Evolutionary conservation across 1,284 basidiomycete genomes (phyloP).

Genomic region (Ceratobasidium sp.): DNA sequence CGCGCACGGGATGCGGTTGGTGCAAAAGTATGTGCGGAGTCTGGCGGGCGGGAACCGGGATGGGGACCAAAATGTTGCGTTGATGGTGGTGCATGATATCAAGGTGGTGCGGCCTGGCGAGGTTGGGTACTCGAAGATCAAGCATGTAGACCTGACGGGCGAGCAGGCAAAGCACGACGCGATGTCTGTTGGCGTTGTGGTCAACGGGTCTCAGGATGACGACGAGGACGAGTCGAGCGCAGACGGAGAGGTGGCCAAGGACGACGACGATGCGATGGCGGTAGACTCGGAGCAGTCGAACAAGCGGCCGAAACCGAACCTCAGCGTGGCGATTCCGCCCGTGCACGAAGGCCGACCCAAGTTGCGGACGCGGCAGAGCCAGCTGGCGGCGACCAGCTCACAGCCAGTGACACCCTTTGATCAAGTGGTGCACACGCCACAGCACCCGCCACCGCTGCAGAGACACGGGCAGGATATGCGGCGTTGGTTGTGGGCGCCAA

Average conservation of each 20-base stretch:
- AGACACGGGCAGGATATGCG: not conserved
- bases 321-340: constrained; percentile 28
- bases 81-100: constrained; percentile 41
- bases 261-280: not conserved
- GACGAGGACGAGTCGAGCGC: constrained; percentile 19
- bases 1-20: constrained; percentile 34
- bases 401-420: constrained; percentile 42
- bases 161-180: constrained; percentile 42
- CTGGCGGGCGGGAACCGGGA: constrained; percentile 39
- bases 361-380: constrained; percentile 8
- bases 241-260: not conserved
- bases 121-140: constrained; percentile 39
- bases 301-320: constrained; percentile 15
- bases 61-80: constrained; percentile 29
- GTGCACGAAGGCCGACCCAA: not conserved
- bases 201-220: constrained; percentile 7
- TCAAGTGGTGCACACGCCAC: constrained; percentile 24
- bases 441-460: constrained; percentile 17
- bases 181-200: constrained; percentile 10
- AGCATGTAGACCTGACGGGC: constrained; percentile 42
- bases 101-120: constrained; percentile 26
- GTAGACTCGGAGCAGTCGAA: not conserved
- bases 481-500: constrained; percentile 27
- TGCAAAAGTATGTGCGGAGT: constrained; percentile 43
- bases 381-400: constrained; percentile 2